phyloP scores from a whole-genome alignment of 148 eudicot species.

The Rhododendron simsii region DNA sequence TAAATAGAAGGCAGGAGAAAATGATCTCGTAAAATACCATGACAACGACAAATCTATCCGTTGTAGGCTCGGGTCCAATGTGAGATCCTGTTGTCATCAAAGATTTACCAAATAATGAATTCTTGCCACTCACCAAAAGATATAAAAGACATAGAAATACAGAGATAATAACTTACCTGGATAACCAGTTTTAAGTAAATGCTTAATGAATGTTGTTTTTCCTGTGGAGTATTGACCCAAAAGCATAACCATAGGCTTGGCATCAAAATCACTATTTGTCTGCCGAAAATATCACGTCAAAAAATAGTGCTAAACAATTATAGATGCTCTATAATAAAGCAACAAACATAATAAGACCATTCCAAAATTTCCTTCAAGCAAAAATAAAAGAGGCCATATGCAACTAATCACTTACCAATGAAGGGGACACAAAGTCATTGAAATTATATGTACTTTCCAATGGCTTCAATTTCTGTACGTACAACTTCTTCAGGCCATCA shows the following conservation, averaged over 20 bases:
- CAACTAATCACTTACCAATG: slow-evolving; percentile 57
- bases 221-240: slow-evolving; percentile 99
- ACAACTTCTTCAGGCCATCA: slow-evolving; percentile 90
- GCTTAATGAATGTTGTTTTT: slow-evolving; percentile 94
- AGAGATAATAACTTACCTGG: slow-evolving; percentile 49
- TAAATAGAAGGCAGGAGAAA: background rate
- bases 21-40: slow-evolving; percentile 49
- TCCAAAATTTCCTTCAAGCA: background rate
- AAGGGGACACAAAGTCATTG: slow-evolving; percentile 88
- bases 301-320: background rate
- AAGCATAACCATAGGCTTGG: slow-evolving; percentile 98
- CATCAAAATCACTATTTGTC: slow-evolving; percentile 96
- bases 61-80: slow-evolving; percentile 98
- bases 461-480: slow-evolving; percentile 84
- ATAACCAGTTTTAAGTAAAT: slow-evolving; percentile 74
- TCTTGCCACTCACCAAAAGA: background rate
- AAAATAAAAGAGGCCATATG: background rate
- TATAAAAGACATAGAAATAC: background rate
- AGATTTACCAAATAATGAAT: background rate
- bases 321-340: background rate
- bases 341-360: background rate
- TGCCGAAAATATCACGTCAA: slow-evolving; percentile 20
- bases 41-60: slow-evolving; percentile 94
- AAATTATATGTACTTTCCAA: slow-evolving; percentile 79
- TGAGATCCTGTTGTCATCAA: slow-evolving; percentile 70